These are phyloP conservation scores for Diaporthe sp. DNA, from an alignment of 2,329 filamentous ascomycete species.

Conservation along the genomic window DNA sequence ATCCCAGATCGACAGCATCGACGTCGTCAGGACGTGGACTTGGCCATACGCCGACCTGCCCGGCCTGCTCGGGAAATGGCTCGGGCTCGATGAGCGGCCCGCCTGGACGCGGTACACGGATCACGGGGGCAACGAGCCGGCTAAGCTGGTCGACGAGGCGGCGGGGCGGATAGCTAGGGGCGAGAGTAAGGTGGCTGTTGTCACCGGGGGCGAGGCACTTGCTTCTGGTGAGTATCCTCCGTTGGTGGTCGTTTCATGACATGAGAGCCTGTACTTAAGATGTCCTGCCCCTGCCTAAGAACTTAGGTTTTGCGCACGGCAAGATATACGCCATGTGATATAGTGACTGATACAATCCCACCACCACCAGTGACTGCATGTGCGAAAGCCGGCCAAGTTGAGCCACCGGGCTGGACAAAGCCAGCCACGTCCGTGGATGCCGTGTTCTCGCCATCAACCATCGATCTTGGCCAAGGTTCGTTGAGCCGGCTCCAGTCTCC, in stretches of 20 bases:
- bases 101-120: conserved; percentile 65
- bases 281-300: not conserved
- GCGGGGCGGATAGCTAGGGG: conserved; percentile 68
- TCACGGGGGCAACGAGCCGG: conserved; percentile 76
- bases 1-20: conserved; percentile 68
- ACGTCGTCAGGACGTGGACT: conserved; percentile 74
- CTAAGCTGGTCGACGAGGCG: conserved; percentile 73
- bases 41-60: conserved; percentile 75
- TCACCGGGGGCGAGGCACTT: conserved; percentile 76
- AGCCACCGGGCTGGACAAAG: conserved; percentile 72
- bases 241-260: not conserved
- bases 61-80: conserved; percentile 62
- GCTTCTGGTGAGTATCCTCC: conserved; percentile 63
- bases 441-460: conserved; percentile 55
- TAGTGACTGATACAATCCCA: not conserved
- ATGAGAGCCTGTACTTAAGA: not conserved
- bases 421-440: conserved; percentile 50
- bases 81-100: conserved; percentile 58
- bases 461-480: conserved; percentile 58
- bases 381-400: conserved; percentile 51
- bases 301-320: not conserved
- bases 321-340: not conserved
- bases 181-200: conserved; percentile 68
- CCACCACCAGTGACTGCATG: conserved; percentile 50
- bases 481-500: conserved; percentile 61